Evolutionary conservation across 306 rosid species (phyloP).

Genomic region (Sechiopsis laciniata): DNA sequence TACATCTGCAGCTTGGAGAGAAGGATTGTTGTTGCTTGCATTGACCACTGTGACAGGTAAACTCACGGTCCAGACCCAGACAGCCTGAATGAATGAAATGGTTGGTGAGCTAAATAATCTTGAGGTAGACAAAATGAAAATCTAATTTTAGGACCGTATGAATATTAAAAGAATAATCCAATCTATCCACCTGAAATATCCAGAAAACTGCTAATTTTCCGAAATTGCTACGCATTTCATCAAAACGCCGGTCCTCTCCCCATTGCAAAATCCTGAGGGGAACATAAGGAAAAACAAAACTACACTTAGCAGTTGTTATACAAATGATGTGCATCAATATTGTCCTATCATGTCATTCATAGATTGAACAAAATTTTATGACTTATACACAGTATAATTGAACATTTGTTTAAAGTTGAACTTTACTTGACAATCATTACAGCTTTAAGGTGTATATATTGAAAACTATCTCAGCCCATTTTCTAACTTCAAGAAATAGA

Average conservation of each 20-base stretch:
- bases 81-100: constrained; percentile 52
- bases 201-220: constrained; percentile 80
- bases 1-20: constrained; percentile 50
- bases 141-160: background rate
- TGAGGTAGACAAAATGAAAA: background rate
- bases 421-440: background rate
- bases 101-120: background rate
- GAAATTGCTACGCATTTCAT: constrained; percentile 72
- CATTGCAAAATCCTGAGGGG: constrained; percentile 73
- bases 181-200: constrained; percentile 87
- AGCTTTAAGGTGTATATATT: background rate
- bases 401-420: constrained; percentile 3
- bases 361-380: background rate
- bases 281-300: constrained; percentile 18
- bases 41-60: constrained; percentile 83
- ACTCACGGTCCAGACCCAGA: constrained; percentile 97
- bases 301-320: background rate
- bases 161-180: constrained; percentile 10
- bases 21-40: constrained; percentile 61
- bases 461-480: background rate
- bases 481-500: background rate
- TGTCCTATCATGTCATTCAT: background rate
- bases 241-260: constrained; percentile 95
- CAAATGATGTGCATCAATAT: background rate
- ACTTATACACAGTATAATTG: background rate